phyloP scores from a whole-genome alignment of 257 asterid species.

The Nicotiana sylvestris region DNA sequence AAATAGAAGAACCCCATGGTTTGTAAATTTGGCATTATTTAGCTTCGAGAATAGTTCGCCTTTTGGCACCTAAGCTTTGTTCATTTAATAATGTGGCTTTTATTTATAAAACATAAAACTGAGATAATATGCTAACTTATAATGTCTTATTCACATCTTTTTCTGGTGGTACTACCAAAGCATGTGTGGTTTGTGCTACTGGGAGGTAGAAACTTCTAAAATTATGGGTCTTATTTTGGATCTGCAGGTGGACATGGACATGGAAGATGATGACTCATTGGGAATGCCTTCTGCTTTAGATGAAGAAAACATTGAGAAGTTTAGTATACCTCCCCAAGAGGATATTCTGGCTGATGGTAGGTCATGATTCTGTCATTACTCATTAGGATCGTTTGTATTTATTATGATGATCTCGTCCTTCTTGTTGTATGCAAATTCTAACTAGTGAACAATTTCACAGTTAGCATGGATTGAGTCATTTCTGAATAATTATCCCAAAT shows the following conservation, averaged over 20 bases:
- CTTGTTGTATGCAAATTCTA: background rate
- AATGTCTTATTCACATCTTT: background rate
- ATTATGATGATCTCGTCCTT: background rate
- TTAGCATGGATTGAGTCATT: background rate
- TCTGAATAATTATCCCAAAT: background rate
- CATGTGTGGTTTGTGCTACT: background rate
- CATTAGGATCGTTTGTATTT: background rate
- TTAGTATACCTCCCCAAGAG: constrained; percentile 31
- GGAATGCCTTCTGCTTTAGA: constrained; percentile 38
- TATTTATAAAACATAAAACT: background rate
- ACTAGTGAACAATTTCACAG: background rate
- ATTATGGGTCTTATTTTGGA: background rate
- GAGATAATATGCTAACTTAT: background rate
- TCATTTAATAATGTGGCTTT: background rate
- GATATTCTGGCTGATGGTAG: constrained; percentile 43
- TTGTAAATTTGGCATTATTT: background rate
- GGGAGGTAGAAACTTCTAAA: background rate
- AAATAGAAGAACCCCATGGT: background rate
- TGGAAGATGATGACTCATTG: constrained; percentile 54
- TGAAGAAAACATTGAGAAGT: constrained; percentile 32
- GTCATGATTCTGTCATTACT: constrained; percentile 12
- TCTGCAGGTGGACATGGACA: constrained; percentile 94
- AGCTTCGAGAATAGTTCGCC: background rate
- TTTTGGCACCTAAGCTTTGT: background rate
- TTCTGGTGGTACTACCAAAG: background rate